Evolutionary conservation across 352 stramenopile species (phyloP).

Genomic region (Phytophthora foliorum): DNA sequence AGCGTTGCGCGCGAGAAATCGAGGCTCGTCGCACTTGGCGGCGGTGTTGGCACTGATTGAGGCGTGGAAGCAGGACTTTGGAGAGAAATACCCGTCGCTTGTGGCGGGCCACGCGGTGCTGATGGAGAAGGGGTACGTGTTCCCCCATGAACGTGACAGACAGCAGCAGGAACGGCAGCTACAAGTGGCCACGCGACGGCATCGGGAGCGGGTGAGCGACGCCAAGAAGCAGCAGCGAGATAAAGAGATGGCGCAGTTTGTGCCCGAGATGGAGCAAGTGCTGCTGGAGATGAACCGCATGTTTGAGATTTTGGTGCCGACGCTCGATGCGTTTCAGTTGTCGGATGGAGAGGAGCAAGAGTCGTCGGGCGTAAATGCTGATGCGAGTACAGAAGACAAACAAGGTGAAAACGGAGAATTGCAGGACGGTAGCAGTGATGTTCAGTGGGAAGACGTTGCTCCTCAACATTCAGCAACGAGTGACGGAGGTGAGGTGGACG

Average conservation of each 20-base stretch:
- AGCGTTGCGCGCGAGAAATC: slow-evolving; percentile 23
- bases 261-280: slow-evolving; percentile 74
- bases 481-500: slow-evolving; percentile 13
- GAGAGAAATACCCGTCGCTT: slow-evolving; percentile 60
- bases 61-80: slow-evolving; percentile 70
- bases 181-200: slow-evolving; percentile 14
- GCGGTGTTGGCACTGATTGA: slow-evolving; percentile 65
- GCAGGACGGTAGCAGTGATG: slow-evolving; percentile 18
- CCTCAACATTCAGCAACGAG: slow-evolving; percentile 2
- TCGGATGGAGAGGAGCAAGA: slow-evolving; percentile 10
- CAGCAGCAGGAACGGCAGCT: slow-evolving; percentile 26
- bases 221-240: slow-evolving; percentile 43
- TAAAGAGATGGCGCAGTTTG: slow-evolving; percentile 57
- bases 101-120: slow-evolving; percentile 62
- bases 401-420: neutral
- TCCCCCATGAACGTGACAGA: slow-evolving; percentile 50
- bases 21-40: slow-evolving; percentile 34
- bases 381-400: neutral
- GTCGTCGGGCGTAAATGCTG: neutral
- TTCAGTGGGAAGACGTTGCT: slow-evolving; percentile 42
- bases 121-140: slow-evolving; percentile 59
- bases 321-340: slow-evolving; percentile 69
- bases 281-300: slow-evolving; percentile 78
- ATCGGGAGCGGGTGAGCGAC: slow-evolving; percentile 32
- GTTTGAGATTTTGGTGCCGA: slow-evolving; percentile 82